Evolutionary conservation across 257 asterid genomes (phyloP), one percentile per base, ranked within the genome.

Genomic region (Solanum gandarillasii): DNA sequence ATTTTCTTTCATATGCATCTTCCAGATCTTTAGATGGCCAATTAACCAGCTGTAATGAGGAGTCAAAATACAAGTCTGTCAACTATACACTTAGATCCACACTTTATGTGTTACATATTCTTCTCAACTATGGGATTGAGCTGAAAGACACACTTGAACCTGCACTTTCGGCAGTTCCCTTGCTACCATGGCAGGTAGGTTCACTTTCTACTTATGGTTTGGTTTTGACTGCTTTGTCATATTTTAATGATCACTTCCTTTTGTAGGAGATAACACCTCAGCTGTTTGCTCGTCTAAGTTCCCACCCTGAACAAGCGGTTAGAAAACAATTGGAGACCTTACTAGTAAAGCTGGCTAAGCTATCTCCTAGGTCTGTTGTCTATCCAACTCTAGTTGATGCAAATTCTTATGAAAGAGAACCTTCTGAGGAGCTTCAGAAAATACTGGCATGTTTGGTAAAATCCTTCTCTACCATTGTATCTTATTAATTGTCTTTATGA

Each of bases 311-410:
- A 88, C 91, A 92, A 88, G 95, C 92, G 86, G 96, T 97, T 86
- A 92, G 99, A 91, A 94, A 89, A 91, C 98, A 94, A 92, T 92
- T 97, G 90, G 98, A 94, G 91, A 91, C 90, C 82, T 91, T 97
- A 93, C 94, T 97, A 65, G 91, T 96, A 91, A 95, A 92, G 98
- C 91, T 96, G 92, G 98, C 98, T 83, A 95, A 95, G 92, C 93
- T 90, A 87, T 95, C 96, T 90, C 99, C 99, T 52, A 95, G 98
- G 98, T 95, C 99, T 78, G 88, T 97, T 72, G 95, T 97, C 39
- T 97, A 95, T 90, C 99, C 99, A 70, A 94, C 98, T 85, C 98
- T 97, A 46, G 98, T 97, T 83, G 99, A 94, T 94, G 96, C 97
- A 87, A 97, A 94, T 93, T 92, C 98, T 65, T 91, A 91, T 7